These are phyloP conservation scores for Beta macrorhiza DNA, from an alignment of 179 eudicot genomes.

Conservation along the genomic window DNA sequence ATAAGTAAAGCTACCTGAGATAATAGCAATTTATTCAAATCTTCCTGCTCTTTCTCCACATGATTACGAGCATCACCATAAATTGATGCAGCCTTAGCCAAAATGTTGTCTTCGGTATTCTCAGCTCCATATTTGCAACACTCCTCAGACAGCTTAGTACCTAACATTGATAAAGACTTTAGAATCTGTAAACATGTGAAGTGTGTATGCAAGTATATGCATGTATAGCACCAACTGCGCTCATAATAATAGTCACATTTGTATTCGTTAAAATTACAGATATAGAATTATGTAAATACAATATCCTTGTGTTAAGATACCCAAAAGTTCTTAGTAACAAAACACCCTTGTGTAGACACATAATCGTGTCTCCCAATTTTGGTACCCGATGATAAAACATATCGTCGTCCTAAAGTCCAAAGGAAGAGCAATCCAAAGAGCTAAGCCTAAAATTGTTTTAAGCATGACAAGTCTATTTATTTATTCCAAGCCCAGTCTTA, in stretches of 20 bases:
- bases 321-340: not conserved
- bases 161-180: conserved; percentile 32
- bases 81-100: conserved; percentile 89
- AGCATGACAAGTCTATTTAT: too few relatives aligned
- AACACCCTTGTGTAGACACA: not conserved
- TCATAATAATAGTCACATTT: not conserved
- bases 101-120: conserved; percentile 68
- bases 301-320: not conserved
- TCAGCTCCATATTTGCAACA: conserved; percentile 92
- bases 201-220: not conserved
- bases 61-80: conserved; percentile 96
- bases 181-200: not conserved
- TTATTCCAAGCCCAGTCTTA: too few relatives aligned
- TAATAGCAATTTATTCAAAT: conserved; percentile 57
- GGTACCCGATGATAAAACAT: too few relatives aligned
- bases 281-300: not conserved
- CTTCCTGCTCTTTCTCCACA: conserved; percentile 89
- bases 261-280: not conserved
- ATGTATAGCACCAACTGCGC: not conserved
- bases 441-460: too few relatives aligned
- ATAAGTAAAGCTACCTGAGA: conserved; percentile 52
- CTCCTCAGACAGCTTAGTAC: conserved; percentile 91
- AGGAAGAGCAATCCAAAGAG: too few relatives aligned
- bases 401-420: too few relatives aligned
- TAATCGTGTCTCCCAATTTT: too few relatives aligned